A percentile compares a stretch with the other conserved stretches of the same genome.
phyloP scores from a whole-genome alignment of 768 basidiomycete genomes.

The Leccinum subgranulosum region DNA sequence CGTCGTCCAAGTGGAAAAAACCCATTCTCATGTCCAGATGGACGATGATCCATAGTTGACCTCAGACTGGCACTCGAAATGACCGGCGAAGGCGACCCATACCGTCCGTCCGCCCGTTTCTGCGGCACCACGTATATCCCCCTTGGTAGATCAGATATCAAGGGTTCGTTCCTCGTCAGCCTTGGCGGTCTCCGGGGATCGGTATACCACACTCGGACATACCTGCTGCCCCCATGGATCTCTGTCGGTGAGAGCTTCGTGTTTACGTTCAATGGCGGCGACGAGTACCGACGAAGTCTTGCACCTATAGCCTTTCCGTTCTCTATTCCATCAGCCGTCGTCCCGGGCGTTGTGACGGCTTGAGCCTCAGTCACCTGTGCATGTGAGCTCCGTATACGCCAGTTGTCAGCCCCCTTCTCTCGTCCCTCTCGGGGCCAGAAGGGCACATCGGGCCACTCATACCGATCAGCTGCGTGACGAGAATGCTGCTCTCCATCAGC shows the following conservation, averaged over 20 bases:
- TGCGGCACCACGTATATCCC: slow-evolving; percentile 21
- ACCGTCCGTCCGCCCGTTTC: slow-evolving; percentile 5
- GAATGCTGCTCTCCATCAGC: not conserved
- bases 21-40: not conserved
- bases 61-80: not conserved
- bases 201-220: not conserved
- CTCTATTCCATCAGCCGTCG: not conserved
- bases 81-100: not conserved
- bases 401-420: slow-evolving; percentile 6
- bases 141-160: not conserved
- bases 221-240: not conserved
- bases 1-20: slow-evolving; percentile 8
- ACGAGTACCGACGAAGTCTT: slow-evolving; percentile 6
- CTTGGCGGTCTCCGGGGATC: not conserved
- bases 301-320: not conserved
- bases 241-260: not conserved
- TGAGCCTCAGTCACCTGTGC: not conserved
- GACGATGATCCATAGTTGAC: not conserved
- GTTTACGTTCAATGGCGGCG: not conserved
- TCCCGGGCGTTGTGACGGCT: not conserved
- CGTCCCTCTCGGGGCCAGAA: slow-evolving; percentile 1
- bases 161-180: not conserved
- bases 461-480: not conserved
- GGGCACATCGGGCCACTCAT: not conserved
- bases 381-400: slow-evolving; percentile 9